phyloP scores from a whole-genome alignment of 1,284 basidiomycete genomes.

The Sphaerobolus stellatus region DNA sequence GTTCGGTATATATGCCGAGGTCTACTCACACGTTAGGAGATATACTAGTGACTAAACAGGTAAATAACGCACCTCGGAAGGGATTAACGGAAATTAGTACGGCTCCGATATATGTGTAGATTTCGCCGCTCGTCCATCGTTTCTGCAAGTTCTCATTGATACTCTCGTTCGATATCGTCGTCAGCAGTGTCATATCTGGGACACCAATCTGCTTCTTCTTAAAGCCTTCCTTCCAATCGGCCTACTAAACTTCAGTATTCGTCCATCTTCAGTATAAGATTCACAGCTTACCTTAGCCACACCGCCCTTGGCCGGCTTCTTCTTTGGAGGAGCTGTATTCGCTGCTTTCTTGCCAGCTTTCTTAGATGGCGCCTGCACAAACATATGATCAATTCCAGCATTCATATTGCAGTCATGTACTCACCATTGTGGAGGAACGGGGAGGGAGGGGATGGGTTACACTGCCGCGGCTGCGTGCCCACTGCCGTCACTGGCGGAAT shows the following conservation, averaged over 20 bases:
- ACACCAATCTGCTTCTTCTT: slow-evolving; percentile 98
- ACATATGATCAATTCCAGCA: no score
- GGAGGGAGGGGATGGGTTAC: no score
- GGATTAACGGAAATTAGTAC: slow-evolving; percentile 99
- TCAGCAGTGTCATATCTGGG: slow-evolving; percentile 97
- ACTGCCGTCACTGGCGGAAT: no score
- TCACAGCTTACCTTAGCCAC: slow-evolving; percentile 64
- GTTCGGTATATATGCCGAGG: slow-evolving; percentile 96
- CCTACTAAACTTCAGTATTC: slow-evolving; percentile 47
- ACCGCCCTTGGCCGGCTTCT: slow-evolving; percentile 52
- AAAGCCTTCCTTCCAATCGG: slow-evolving; percentile 97
- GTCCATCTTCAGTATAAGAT: background rate
- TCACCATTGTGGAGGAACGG: no score
- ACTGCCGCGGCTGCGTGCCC: no score
- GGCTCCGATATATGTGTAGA: slow-evolving; percentile 98
- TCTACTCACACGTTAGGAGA: slow-evolving; percentile 45
- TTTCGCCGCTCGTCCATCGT: slow-evolving; percentile 93
- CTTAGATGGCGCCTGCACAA: slow-evolving; percentile 77
- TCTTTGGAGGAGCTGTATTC: slow-evolving; percentile 55
- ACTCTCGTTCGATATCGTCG: slow-evolving; percentile 96
- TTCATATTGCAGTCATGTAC: no score
- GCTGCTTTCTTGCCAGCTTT: slow-evolving; percentile 87
- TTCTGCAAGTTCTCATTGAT: slow-evolving; percentile 98
- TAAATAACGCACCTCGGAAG: slow-evolving; percentile 71
- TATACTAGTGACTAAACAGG: slow-evolving; percentile 15